phyloP scores from a whole-genome alignment of 345 rosid species.

The Gossypium herbaceum region DNA sequence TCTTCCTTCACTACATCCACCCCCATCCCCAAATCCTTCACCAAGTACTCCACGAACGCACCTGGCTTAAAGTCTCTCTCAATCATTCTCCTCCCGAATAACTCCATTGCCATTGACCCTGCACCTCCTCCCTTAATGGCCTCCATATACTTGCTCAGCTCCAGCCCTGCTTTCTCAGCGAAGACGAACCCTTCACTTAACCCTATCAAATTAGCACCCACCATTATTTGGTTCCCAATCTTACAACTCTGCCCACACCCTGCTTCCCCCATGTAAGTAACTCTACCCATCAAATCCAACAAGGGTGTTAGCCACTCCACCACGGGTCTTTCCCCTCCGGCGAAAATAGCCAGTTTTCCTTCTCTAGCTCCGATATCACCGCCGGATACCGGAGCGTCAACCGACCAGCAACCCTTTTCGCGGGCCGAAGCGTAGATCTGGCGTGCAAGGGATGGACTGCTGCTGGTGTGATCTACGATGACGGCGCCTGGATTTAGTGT shows the following conservation, averaged over 20 bases:
- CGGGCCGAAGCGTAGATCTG: constrained; percentile 50
- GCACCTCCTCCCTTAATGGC: constrained; percentile 62
- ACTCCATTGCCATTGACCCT: constrained; percentile 62
- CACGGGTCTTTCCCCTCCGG: constrained; percentile 56
- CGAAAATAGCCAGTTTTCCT: constrained; percentile 58
- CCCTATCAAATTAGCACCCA: constrained; percentile 63
- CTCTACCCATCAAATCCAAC: constrained; percentile 51
- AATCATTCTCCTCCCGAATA: constrained; percentile 66
- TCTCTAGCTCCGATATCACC: constrained; percentile 72
- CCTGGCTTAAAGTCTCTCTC: constrained; percentile 62
- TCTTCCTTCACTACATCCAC: constrained; percentile 46
- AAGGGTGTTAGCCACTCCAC: constrained; percentile 61
- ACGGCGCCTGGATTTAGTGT: constrained; percentile 58
- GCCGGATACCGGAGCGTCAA: constrained; percentile 78
- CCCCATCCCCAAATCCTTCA: constrained; percentile 88
- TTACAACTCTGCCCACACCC: constrained; percentile 82
- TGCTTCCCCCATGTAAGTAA: constrained; percentile 60
- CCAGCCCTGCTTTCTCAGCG: constrained; percentile 63
- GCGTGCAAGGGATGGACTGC: constrained; percentile 58
- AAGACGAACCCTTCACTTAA: constrained; percentile 72
- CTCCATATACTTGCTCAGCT: constrained; percentile 38
- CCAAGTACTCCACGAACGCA: constrained; percentile 71
- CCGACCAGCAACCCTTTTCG: constrained; percentile 48
- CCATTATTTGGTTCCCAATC: constrained; percentile 74
- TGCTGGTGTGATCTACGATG: constrained; percentile 64